Base-by-base conservation (phyloP, 2,329 filamentous ascomycete species). In the Calonectria pauciramosa region DNA sequence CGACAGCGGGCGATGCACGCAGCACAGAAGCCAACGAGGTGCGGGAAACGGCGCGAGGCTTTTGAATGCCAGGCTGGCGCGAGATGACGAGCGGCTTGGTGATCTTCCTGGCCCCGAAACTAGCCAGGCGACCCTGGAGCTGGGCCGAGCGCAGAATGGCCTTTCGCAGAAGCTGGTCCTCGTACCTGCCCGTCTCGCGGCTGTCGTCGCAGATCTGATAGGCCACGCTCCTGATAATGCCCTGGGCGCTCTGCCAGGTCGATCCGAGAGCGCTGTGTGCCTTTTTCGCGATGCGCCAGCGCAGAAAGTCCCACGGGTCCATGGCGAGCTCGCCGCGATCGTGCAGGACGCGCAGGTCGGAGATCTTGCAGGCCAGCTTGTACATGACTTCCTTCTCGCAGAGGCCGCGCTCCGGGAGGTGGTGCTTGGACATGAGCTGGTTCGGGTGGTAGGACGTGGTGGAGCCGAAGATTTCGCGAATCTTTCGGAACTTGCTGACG, bases 261-360 rank as follows among this genome's bases (percentile, higher is more conserved):
- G 34, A 26, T 16, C 56, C 56, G 23, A 63, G 20, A 34, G 18
- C 16, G 34, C 2, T 13, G 56, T 41, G 36, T 4, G 56, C 34
- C 56, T 41, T 63, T 28, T 38, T 38, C 3, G 56, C 56, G 26
- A 63, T 63, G 36, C 56, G 56, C 85, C 84, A 86, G 23, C 85
- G 80, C 51, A 86, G 76, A 64, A 86, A 87, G 72, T 86, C 82
- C 70, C 81, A 85, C 0, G 85, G 83, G 10, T 85, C 81, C 85
- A 87, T 87, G 0, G 41, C 30, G 2, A 87, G 75, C 30, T 83
- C 70, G 6, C 78, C 73, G 8, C 63, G 74, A 1, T 74, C 59
- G 5, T 78, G 71, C 0, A 86, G 75, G 6, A 79, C 71, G 8
- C 77, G 70, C 1, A 86, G 75, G 20, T 85, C 84, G 0, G 80